Conservation (phyloP, 139 green algal species). For the Closterium sp. region DNA sequence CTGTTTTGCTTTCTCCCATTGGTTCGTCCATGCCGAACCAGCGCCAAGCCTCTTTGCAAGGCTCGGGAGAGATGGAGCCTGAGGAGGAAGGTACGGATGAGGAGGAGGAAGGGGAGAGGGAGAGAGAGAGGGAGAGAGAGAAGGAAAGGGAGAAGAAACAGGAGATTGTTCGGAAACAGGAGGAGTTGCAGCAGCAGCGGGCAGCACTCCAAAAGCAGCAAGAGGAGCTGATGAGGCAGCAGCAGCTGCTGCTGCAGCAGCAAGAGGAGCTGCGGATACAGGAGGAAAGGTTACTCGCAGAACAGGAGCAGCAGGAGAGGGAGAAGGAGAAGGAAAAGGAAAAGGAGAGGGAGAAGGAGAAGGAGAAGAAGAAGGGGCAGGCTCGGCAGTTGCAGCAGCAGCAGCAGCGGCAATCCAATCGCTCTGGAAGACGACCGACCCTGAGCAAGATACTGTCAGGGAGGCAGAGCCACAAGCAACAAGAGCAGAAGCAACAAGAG, state of each 20-base stretch:
- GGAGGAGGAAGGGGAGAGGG: neutral
- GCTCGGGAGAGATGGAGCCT: neutral
- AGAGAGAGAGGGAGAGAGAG: neutral
- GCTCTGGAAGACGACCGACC: neutral
- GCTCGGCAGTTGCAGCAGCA: neutral
- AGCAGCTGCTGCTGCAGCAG: neutral
- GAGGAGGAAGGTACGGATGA: neutral
- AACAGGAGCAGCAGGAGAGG: neutral
- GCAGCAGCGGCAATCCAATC: neutral
- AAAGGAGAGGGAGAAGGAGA: neutral
- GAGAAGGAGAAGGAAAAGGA: neutral
- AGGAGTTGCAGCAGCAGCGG: neutral
- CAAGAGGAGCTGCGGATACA: neutral
- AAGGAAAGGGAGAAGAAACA: neutral
- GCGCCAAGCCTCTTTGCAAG: neutral
- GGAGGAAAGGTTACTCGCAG: neutral
- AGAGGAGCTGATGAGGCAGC: neutral
- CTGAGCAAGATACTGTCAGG: neutral
- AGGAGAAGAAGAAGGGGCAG: neutral
- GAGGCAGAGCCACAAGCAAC: neutral
- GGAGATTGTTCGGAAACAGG: neutral
- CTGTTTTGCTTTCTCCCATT: neutral
- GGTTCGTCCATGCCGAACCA: neutral
- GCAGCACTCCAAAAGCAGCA: neutral
- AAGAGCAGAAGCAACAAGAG: neutral